phyloP scores from a whole-genome alignment of 1,284 basidiomycete genomes.

The Somion occarium region DNA sequence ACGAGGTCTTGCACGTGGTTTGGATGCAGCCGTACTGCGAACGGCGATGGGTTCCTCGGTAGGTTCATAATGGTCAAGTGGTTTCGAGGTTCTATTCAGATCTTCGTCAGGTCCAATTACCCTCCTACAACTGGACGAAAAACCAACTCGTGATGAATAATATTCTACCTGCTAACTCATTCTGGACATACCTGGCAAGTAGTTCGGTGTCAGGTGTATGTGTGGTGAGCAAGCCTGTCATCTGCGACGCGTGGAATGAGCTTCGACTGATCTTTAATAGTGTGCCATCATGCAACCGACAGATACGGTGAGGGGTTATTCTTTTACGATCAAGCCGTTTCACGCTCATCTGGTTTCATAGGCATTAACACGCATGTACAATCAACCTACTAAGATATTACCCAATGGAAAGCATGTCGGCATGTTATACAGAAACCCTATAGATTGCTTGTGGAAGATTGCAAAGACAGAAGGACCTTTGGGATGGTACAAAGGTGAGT shows the following conservation, averaged over 20 bases:
- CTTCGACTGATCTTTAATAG: not conserved
- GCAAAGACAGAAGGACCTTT: not conserved
- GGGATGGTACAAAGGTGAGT: not conserved
- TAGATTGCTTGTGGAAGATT: not conserved
- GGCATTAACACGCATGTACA: not conserved
- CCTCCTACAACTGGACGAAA: constrained; percentile 94
- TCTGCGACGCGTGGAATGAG: no score
- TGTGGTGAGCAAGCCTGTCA: constrained; percentile 63
- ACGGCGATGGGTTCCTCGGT: constrained; percentile 93
- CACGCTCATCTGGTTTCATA: not conserved
- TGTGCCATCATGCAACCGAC: not conserved
- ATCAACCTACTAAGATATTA: not conserved
- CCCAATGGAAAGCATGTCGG: not conserved
- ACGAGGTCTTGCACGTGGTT: constrained; percentile 84
- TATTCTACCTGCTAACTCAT: constrained; percentile 68
- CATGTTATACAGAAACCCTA: not conserved
- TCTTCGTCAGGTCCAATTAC: constrained; percentile 82
- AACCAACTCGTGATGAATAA: constrained; percentile 63
- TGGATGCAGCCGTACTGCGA: constrained; percentile 90
- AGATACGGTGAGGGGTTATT: not conserved
- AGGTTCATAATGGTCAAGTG: constrained; percentile 12
- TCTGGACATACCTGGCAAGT: constrained; percentile 86
- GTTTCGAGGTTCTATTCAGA: not conserved
- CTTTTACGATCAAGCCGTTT: not conserved
- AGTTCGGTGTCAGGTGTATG: constrained; percentile 89